Evolutionary conservation across 192 early-diverging fungal species (phyloP).

Genomic region (Entomortierella chlamydospora): DNA sequence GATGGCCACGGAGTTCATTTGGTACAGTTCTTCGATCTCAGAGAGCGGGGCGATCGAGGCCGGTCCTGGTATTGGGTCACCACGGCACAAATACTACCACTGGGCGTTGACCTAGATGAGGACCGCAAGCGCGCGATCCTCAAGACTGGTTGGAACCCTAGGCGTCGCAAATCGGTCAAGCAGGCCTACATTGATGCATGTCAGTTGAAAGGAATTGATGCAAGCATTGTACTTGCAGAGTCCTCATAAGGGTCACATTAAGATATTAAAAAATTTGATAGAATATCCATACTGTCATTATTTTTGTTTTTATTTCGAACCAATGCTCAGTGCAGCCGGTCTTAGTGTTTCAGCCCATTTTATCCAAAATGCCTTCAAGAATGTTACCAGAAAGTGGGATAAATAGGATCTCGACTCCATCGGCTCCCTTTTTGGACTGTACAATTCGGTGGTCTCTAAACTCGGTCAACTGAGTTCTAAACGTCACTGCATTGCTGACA

Average conservation of each 20-base stretch:
- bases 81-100: neutral
- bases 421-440: constrained; percentile 64
- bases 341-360: constrained; percentile 55
- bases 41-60: constrained; percentile 19
- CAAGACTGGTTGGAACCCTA: constrained; percentile 18
- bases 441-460: constrained; percentile 94
- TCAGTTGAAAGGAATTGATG: neutral
- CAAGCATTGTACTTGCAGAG: constrained; percentile 6
- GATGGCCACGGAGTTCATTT: constrained; percentile 32
- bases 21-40: constrained; percentile 52
- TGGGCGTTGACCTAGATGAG: constrained; percentile 25
- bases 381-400: constrained; percentile 77
- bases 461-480: constrained; percentile 93
- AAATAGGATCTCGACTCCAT: constrained; percentile 77
- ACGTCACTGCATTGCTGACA: constrained; percentile 84
- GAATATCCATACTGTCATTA: neutral
- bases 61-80: constrained; percentile 34
- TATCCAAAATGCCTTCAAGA: constrained; percentile 75
- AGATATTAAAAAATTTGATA: neutral
- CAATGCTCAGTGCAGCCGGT: too few species aligned
- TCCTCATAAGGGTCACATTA: neutral
- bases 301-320: neutral
- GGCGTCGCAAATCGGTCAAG: constrained; percentile 21
- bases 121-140: constrained; percentile 15
- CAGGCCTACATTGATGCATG: constrained; percentile 29